Conservation (phyloP, 1,139 yeast species). For the Hemisphaericaspora xylanilytica region DNA sequence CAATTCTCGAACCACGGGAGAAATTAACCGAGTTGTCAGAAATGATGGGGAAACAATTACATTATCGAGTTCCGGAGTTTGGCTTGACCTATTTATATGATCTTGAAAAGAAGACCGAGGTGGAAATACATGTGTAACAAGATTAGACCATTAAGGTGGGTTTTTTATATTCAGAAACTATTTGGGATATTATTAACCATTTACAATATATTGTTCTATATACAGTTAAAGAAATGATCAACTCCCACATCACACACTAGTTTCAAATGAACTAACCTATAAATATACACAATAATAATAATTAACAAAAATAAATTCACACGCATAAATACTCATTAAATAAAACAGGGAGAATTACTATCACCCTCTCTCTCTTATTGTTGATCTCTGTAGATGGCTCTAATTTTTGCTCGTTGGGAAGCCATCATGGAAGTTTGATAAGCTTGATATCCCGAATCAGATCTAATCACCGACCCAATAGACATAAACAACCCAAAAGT, state of each 20-base stretch:
- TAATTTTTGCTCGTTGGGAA: slow-evolving; percentile 36
- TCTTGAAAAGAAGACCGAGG: slow-evolving; percentile 15
- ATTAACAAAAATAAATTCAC: neutral
- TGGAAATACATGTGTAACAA: slow-evolving; percentile 13
- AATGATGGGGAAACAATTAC: slow-evolving; percentile 17
- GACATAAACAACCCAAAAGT: slow-evolving; percentile 97
- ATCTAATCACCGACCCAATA: slow-evolving; percentile 88
- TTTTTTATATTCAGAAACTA: no score
- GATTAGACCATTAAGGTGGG: no score
- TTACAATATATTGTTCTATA: no score
- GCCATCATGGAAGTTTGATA: slow-evolving; percentile 38
- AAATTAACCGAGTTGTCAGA: slow-evolving; percentile 26
- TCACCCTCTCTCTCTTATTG: slow-evolving; percentile 3
- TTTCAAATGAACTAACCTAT: neutral
- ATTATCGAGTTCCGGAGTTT: slow-evolving; percentile 39
- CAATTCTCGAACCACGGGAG: slow-evolving; percentile 75
- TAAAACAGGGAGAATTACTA: neutral
- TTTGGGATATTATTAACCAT: no score
- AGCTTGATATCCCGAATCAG: slow-evolving; percentile 53
- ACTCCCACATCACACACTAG: neutral
- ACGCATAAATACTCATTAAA: slow-evolving; percentile 2
- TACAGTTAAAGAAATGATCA: neutral
- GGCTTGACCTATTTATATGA: slow-evolving; percentile 43
- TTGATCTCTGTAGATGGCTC: slow-evolving; percentile 28
- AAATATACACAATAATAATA: neutral